Evolutionary conservation across 1,284 basidiomycete genomes (phyloP).

Genomic region (Porogramme epimiltina): DNA sequence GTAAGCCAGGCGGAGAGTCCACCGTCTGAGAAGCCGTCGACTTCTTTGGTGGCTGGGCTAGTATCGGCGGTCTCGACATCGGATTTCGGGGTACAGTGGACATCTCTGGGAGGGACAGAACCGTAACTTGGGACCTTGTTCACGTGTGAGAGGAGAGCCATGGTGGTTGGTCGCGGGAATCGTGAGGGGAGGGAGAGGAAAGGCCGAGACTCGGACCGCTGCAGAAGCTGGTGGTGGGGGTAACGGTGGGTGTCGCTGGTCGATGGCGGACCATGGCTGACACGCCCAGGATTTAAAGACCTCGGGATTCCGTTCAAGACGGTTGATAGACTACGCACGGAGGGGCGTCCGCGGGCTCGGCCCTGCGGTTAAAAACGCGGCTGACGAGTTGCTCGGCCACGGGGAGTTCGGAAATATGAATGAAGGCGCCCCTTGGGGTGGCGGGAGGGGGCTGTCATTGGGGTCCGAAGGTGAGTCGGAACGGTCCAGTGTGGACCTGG

Average conservation of each 20-base stretch:
- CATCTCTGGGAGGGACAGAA: slow-evolving; percentile 1
- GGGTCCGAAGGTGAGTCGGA: slow-evolving; percentile 15
- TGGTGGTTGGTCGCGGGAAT: not conserved
- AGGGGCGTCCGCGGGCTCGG: not conserved
- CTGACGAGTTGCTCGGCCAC: slow-evolving; percentile 8
- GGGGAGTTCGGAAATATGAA: slow-evolving; percentile 7
- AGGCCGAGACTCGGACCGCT: not conserved
- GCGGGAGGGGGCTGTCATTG: not conserved
- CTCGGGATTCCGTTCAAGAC: slow-evolving; percentile 12
- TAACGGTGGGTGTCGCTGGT: not conserved
- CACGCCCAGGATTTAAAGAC: slow-evolving; percentile 4
- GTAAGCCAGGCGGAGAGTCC: slow-evolving; percentile 23
- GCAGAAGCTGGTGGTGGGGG: not conserved
- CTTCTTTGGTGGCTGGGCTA: not conserved
- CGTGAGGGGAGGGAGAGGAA: not conserved
- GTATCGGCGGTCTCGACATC: not conserved
- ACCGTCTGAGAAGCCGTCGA: slow-evolving; percentile 15
- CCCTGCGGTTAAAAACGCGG: slow-evolving; percentile 9
- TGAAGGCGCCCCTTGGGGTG: not conserved
- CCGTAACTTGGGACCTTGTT: slow-evolving; percentile 8
- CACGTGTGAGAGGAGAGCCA: slow-evolving; percentile 3
- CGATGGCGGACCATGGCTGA: not conserved
- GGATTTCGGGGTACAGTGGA: not conserved
- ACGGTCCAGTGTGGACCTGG: not conserved
- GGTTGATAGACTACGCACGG: slow-evolving; percentile 18